Percentiles rank a stretch among this genome's conserved stretches.
Conservation (phyloP, 768 basidiomycete species). For the Phlebiopsis flavidoalba region DNA sequence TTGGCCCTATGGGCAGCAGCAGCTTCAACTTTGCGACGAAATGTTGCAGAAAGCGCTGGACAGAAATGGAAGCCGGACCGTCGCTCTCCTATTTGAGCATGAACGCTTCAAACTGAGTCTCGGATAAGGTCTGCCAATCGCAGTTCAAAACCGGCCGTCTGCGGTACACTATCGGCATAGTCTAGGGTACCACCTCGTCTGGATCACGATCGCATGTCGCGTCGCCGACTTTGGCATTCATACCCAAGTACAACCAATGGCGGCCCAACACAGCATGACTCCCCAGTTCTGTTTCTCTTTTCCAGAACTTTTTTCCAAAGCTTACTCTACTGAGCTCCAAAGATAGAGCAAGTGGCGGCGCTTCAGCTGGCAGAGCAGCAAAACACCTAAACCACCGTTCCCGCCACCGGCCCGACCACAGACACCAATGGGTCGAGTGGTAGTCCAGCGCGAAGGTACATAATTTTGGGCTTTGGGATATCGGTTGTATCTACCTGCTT, state of each 20-base stretch:
- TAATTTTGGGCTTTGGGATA: not conserved
- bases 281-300: too few species aligned
- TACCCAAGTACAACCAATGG: conserved; percentile 41
- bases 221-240: conserved; percentile 23
- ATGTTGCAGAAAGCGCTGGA: conserved; percentile 82
- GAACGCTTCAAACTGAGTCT: conserved; percentile 29
- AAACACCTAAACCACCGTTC: not conserved
- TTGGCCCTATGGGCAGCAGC: conserved; percentile 88
- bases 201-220: conserved; percentile 18
- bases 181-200: conserved; percentile 11
- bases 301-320: conserved; percentile 90
- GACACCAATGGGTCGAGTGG: not conserved
- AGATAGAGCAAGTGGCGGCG: conserved; percentile 38
- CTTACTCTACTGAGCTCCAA: conserved; percentile 68
- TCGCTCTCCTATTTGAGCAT: conserved; percentile 21
- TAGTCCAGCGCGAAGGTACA: not conserved
- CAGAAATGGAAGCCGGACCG: conserved; percentile 72
- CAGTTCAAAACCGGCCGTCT: conserved; percentile 10
- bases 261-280: conserved; percentile 75
- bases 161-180: conserved; percentile 18
- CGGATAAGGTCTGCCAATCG: conserved; percentile 23
- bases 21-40: conserved; percentile 82
- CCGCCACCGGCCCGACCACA: not conserved
- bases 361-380: conserved; percentile 17
- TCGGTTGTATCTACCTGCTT: not conserved